Base-by-base conservation (phyloP, 2,329 filamentous ascomycete genomes). In the Conoideocrella luteorostrata region DNA sequence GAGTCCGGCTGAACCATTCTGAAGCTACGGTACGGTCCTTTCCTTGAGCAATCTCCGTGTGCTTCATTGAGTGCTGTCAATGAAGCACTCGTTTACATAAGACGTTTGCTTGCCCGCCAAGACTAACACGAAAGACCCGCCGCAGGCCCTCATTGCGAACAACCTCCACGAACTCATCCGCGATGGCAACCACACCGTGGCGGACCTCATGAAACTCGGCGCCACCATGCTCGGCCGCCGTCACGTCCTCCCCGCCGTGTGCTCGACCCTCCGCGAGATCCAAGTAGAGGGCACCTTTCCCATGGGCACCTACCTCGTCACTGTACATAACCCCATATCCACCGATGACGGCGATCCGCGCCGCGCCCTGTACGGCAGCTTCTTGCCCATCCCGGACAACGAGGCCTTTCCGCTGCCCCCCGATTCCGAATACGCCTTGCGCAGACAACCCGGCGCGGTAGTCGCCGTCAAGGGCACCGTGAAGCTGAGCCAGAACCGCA, bases 141-240 rank as follows among this genome's bases (percentile, higher is more conserved):
- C 12, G 20, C 39, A 86, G 82, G 85, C 84, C 22, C 76, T 90
- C 52, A 94, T 96, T 58, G 83, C 90, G 49, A 89, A 80, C 61
- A 90, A 90, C 63, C 76, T 97, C 39, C 91, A 96, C 65, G 91
- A 97, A 77, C 83, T 96, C 56, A 94, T 97, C 63, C 90, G 91
- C 63, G 91, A 97, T 91, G 91, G 91, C 61, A 82, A 85, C 54
- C 88, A 96, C 69, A 86, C 78, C 12, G 91, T 97, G 43, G 84
- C 90, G 30, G 89, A 95, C 63, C 86, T 97, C 60, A 97, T 97
- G 90, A 72, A 80, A 48, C 78, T 95, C 50, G 91, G 91, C 55
- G 82, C 87, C 56, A 91, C 86, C 43, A 90, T 97, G 83, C 85
- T 97, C 3, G 91, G 91, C 50, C 86, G 91, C 9, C 86, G 91